These are phyloP conservation scores for Amanita exitialis DNA, from an alignment of 768 basidiomycete species.

Conservation along the genomic window DNA sequence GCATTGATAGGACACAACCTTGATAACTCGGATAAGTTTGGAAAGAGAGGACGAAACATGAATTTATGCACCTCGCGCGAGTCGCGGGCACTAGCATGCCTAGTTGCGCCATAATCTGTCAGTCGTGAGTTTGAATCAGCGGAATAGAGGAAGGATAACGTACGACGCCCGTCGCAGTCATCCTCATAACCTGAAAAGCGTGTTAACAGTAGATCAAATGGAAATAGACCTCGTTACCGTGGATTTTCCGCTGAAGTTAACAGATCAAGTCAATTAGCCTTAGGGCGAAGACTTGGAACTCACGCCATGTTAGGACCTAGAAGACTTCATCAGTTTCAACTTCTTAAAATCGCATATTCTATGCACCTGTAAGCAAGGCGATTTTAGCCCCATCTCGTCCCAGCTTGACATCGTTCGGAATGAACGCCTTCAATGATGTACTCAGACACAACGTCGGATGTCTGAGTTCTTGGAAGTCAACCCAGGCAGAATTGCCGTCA, in stretches of 20 bases:
- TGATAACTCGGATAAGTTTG: slow-evolving; percentile 2
- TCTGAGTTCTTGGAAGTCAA: slow-evolving; percentile 84
- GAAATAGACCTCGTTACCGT: slow-evolving; percentile 18
- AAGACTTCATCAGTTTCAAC: not conserved
- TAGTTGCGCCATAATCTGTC: slow-evolving; percentile 83
- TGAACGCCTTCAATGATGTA: slow-evolving; percentile 60
- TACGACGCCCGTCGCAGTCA: slow-evolving; percentile 91
- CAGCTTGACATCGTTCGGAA: slow-evolving; percentile 86
- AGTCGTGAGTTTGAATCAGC: slow-evolving; percentile 1
- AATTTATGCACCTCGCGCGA: slow-evolving; percentile 52
- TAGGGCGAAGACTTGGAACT: slow-evolving; percentile 16
- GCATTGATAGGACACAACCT: slow-evolving; percentile 85
- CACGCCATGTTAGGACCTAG: slow-evolving; percentile 85
- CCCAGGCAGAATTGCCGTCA: slow-evolving; percentile 64
- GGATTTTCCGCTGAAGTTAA: slow-evolving; percentile 23
- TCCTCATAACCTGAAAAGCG: slow-evolving; percentile 63
- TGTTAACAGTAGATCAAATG: not conserved
- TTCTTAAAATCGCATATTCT: not conserved
- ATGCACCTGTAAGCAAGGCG: slow-evolving; percentile 75
- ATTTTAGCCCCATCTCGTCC: slow-evolving; percentile 71
- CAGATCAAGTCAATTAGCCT: slow-evolving; percentile 2
- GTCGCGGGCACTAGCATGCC: slow-evolving; percentile 92
- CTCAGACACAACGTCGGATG: slow-evolving; percentile 80
- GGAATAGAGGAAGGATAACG: slow-evolving; percentile 13
- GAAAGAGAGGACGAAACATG: not conserved